Conservation (phyloP, 2,329 filamentous ascomycete species). For the Nothomitra cinnamomea region DNA sequence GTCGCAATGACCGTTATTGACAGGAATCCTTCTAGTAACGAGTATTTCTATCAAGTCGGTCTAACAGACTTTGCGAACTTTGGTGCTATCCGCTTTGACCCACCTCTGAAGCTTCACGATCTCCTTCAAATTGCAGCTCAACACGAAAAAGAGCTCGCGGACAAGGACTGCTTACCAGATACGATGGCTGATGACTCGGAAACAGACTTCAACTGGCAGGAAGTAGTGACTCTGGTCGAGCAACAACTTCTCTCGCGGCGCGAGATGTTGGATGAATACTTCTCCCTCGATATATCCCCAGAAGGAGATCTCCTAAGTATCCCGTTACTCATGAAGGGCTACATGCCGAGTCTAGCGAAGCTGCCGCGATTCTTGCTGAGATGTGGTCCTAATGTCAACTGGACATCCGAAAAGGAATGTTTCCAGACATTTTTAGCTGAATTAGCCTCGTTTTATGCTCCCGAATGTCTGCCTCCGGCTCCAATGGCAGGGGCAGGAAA, state of each 20-base stretch:
- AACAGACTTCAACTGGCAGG: conserved; percentile 44
- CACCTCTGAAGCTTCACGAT: conserved; percentile 52
- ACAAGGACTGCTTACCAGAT: conserved; percentile 14
- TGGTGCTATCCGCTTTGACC: conserved; percentile 63
- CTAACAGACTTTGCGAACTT: conserved; percentile 95
- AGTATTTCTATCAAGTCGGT: conserved; percentile 91
- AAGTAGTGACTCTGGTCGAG: conserved; percentile 48
- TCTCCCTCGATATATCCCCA: conserved; percentile 65
- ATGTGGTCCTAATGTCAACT: conserved; percentile 75
- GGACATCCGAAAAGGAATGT: conserved; percentile 69
- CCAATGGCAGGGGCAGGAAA: conserved; percentile 19
- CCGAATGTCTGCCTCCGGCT: conserved; percentile 53
- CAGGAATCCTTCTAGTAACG: conserved; percentile 29
- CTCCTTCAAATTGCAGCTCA: conserved; percentile 59
- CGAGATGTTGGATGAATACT: conserved; percentile 87
- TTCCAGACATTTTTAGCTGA: conserved; percentile 76
- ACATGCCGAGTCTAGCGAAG: conserved; percentile 71
- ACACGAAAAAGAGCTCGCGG: conserved; percentile 39
- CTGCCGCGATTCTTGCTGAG: conserved; percentile 75
- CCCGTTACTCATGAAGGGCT: conserved; percentile 75
- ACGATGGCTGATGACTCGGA: conserved; percentile 21
- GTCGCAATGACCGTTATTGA: not conserved
- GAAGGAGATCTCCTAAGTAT: conserved; percentile 62
- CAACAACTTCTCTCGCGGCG: conserved; percentile 55
- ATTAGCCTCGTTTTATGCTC: conserved; percentile 77